These are phyloP conservation scores for Chlorella variabilis DNA, from an alignment of 163 green algal species.

Conservation along the genomic window DNA sequence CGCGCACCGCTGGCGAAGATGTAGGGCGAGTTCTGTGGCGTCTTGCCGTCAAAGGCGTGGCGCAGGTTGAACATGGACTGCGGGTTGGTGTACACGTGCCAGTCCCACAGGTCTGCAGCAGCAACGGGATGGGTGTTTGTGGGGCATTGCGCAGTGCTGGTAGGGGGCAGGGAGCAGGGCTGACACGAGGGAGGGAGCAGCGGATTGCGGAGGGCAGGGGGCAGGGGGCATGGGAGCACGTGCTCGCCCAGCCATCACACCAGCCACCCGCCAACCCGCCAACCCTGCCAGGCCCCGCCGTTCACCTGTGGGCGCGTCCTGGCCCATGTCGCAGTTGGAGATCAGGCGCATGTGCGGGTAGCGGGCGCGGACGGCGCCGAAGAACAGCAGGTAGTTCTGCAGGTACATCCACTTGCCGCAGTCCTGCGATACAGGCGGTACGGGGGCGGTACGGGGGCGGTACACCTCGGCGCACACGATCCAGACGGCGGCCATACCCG, in stretches of 20 bases:
- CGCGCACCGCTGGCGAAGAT: constrained; percentile 52
- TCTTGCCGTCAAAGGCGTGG: constrained; percentile 35
- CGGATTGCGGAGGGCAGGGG: too few species aligned
- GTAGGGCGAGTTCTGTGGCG: constrained; percentile 11
- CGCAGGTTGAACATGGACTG: constrained; percentile 45
- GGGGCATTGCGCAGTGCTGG: not conserved
- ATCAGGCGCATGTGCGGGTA: constrained; percentile 73
- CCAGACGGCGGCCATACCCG: too few species aligned
- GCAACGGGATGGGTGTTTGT: too few species aligned
- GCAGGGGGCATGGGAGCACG: too few species aligned
- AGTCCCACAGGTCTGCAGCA: constrained; percentile 56
- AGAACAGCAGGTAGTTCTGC: constrained; percentile 73
- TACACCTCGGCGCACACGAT: not conserved
- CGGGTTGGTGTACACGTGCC: constrained; percentile 68
- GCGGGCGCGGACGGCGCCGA: constrained; percentile 52
- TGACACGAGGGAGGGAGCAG: too few species aligned
- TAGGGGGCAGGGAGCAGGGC: not conserved
- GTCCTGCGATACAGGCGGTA: constrained; percentile 50
- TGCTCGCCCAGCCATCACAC: not conserved
- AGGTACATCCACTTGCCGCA: constrained; percentile 63
- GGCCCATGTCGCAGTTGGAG: constrained; percentile 73
- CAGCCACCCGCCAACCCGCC: not conserved
- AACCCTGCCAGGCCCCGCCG: too few species aligned
- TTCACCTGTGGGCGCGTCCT: constrained; percentile 45
- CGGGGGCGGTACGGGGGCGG: too few species aligned